Conservation (phyloP, 768 basidiomycete genomes). For the Phlebiopsis gigantea region DNA sequence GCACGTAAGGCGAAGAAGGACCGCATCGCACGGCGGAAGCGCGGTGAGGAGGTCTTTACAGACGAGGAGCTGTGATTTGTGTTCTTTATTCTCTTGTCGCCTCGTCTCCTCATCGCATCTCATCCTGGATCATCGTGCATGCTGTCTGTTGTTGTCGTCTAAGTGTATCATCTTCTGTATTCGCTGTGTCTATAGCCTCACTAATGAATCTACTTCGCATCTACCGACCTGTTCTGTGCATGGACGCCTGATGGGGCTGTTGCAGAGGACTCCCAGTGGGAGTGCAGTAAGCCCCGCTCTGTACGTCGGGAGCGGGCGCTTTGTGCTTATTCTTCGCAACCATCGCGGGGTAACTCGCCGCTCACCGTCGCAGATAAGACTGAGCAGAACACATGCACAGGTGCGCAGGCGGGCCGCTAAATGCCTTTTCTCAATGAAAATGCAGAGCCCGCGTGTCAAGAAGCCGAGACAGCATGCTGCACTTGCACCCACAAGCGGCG, state of each 20-base stretch:
- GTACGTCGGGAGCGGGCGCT: neutral
- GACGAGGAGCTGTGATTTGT: conserved; percentile 47
- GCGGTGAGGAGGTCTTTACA: conserved; percentile 67
- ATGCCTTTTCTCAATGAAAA: too few relatives aligned
- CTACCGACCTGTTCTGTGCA: neutral
- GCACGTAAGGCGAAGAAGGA: conserved; percentile 95
- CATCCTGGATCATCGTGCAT: conserved; percentile 12
- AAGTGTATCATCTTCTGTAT: neutral
- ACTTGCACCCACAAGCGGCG: too few relatives aligned
- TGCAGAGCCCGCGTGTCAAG: too few relatives aligned
- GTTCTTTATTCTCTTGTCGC: conserved; percentile 10
- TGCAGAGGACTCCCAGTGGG: neutral
- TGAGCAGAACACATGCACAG: too few relatives aligned
- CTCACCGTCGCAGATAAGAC: too few relatives aligned
- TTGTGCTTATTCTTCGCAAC: too few relatives aligned
- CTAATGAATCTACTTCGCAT: neutral
- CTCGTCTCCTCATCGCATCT: too few relatives aligned
- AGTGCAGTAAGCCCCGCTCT: neutral
- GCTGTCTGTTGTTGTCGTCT: conserved; percentile 14
- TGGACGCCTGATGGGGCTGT: neutral
- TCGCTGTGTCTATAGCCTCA: neutral
- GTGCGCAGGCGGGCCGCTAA: too few relatives aligned
- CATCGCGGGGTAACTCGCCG: too few relatives aligned
- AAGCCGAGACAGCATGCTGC: too few relatives aligned
- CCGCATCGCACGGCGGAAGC: conserved; percentile 85